phyloP scores from a whole-genome alignment of 2,329 filamentous ascomycete species.

The Aspergillus nomiae region DNA sequence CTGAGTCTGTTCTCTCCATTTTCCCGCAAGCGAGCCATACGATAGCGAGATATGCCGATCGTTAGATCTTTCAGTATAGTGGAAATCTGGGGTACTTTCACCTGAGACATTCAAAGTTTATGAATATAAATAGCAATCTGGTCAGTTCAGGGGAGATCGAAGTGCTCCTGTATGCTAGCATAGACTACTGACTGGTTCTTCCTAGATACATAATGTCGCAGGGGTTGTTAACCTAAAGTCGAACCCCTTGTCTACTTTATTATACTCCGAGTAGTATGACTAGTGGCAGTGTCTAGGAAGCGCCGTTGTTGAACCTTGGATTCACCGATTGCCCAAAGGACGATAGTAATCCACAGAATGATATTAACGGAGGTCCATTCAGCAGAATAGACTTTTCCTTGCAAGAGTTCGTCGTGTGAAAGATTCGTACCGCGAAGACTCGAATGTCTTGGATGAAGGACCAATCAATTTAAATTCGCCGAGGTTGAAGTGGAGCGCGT shows the following conservation, averaged over 20 bases:
- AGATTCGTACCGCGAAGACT: background rate
- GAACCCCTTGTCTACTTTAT: background rate
- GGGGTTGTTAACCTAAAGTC: background rate
- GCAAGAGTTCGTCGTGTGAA: background rate
- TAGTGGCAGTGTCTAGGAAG: background rate
- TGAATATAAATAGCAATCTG: background rate
- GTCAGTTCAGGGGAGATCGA: too few species aligned
- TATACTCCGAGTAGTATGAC: background rate
- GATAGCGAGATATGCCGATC: background rate
- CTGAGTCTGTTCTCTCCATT: background rate
- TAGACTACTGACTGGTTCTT: background rate
- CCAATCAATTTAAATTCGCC: slow-evolving; percentile 1
- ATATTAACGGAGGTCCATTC: background rate
- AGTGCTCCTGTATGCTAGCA: too few species aligned
- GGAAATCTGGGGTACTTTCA: background rate
- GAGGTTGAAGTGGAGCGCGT: background rate
- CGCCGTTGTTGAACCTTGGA: too few species aligned
- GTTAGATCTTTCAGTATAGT: background rate
- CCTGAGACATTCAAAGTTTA: background rate
- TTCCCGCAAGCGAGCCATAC: background rate
- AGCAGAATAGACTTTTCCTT: background rate
- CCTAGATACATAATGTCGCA: background rate
- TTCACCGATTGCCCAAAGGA: too few species aligned
- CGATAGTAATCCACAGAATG: too few species aligned
- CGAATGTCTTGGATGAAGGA: background rate